Evolutionary conservation across 176 grass and related monocot genomes (phyloP).

Genomic region (Dendrocalamus sinicus): DNA sequence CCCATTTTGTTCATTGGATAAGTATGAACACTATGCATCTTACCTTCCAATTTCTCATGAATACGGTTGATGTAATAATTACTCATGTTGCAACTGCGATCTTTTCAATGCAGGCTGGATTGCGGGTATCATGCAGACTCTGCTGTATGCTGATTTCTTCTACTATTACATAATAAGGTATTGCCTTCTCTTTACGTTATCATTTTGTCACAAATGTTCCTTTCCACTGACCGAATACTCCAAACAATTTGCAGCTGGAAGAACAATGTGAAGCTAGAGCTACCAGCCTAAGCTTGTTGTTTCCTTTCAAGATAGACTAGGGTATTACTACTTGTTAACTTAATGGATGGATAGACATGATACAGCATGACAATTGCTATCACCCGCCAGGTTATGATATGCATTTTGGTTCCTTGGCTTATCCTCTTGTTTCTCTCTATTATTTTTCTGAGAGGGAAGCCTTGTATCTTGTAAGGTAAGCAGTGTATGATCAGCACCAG

Average conservation of each 20-base stretch:
- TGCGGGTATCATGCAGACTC: slow-evolving; percentile 77
- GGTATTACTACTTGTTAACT: slow-evolving; percentile 38
- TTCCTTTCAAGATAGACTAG: slow-evolving; percentile 47
- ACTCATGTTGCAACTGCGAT: slow-evolving; percentile 8
- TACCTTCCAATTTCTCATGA: background rate
- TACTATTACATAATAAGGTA: slow-evolving; percentile 98
- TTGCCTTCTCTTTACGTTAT: background rate
- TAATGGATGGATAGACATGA: slow-evolving; percentile 23
- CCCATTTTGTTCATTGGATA: slow-evolving; percentile 94
- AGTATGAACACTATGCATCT: slow-evolving; percentile 52
- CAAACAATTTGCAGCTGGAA: slow-evolving; percentile 75
- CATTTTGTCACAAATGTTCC: slow-evolving; percentile 1
- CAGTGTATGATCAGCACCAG: slow-evolving; percentile 8
- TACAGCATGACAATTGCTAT: slow-evolving; percentile 4
- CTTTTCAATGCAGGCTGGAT: slow-evolving; percentile 69
- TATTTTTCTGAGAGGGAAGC: slow-evolving; percentile 34
- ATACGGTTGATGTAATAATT: background rate
- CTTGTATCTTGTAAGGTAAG: slow-evolving; percentile 42
- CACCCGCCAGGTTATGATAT: background rate
- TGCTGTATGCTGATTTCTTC: slow-evolving; percentile 94
- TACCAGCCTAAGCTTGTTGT: slow-evolving; percentile 67
- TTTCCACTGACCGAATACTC: slow-evolving; percentile 36
- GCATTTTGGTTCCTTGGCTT: slow-evolving; percentile 14
- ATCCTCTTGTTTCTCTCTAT: slow-evolving; percentile 23
- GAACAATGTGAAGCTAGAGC: slow-evolving; percentile 88